A percentile compares a stretch with the other conserved stretches of the same genome.
Evolutionary conservation across 331 rosid genomes (phyloP).

Genomic region (Pyrus hybrid): DNA sequence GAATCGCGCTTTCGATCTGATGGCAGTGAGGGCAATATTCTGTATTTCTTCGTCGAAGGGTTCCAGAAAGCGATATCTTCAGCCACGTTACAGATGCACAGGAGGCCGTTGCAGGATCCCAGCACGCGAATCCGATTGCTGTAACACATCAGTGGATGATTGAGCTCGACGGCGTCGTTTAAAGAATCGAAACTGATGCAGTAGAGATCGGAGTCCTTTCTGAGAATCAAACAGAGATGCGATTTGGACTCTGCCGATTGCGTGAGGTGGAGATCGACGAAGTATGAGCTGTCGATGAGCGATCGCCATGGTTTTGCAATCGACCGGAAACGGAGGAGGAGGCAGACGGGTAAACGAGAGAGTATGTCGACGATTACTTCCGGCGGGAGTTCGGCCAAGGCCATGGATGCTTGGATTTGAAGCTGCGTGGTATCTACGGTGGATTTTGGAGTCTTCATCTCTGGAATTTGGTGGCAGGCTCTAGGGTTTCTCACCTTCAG

Average conservation of each 20-base stretch:
- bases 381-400: too few species aligned
- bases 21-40: slow-evolving; percentile 40
- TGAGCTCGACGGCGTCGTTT: slow-evolving; percentile 31
- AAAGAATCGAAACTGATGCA: slow-evolving; percentile 7
- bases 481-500: background rate
- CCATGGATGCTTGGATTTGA: background rate
- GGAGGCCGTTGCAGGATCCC: slow-evolving; percentile 58
- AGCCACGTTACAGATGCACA: slow-evolving; percentile 66
- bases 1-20: slow-evolving; percentile 22
- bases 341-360: slow-evolving; percentile 21
- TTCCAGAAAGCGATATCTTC: slow-evolving; percentile 82
- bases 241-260: slow-evolving; percentile 8
- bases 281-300: slow-evolving; percentile 26
- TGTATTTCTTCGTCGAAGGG: slow-evolving; percentile 37
- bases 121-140: slow-evolving; percentile 40
- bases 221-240: slow-evolving; percentile 22
- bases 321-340: slow-evolving; percentile 23
- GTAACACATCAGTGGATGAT: slow-evolving; percentile 77
- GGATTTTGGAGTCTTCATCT: background rate
- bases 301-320: slow-evolving; percentile 26
- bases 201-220: slow-evolving; percentile 24
- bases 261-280: slow-evolving; percentile 19
- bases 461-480: too few species aligned
- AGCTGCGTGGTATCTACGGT: background rate
- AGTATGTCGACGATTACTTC: too few species aligned